Evolutionary conservation across 164 flowering plant species (phyloP), one percentile per base, ranked within the genome.

Genomic region (Saururus chinensis): DNA sequence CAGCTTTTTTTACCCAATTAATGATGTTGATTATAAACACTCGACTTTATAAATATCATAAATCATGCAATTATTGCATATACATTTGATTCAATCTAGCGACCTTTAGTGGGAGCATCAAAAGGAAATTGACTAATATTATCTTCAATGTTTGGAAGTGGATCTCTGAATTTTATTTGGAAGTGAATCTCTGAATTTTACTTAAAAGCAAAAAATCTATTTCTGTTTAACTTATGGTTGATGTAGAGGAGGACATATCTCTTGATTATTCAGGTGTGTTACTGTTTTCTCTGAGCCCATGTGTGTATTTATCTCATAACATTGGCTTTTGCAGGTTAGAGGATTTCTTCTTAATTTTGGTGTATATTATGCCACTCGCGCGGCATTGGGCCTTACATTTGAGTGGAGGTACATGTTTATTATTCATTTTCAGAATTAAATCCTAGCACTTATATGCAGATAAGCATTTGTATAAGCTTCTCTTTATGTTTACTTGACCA

Each of bases 321-420:
- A 61, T 54, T 41, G 35, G 37, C 21, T 54, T 68, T 70, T 78
- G 60, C 85, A 93, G 99, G 99, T 95, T n/a, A 81, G 97, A 9
- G 99, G 99, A 8, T 95, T 95, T 75, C 99, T 95, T 71, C 88
- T 95, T 14, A 95, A 90, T 66, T 95, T 84, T 79, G 99, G 99
- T 68, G 99, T 95, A 40, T 95, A 91, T 69, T 80, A 90, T 82
- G 95, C 97, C 35, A 88, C 96, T 57, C 83, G 93, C 78, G 88
- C 92, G 71, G 96, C 97, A 22, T 78, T 95, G 30, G 97, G 95
- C 58, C 91, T 91, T 57, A 30, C 84, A 60, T 95, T 95, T 78
- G 83, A 79, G 73, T 95, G 99, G 99, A 95, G 97, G 98, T 89
- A 58, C 59, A 19, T 60, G 21, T 40, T 51, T 30, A 17, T 55